These are phyloP conservation scores for Hordeum marinum DNA, from an alignment of 176 grass and related monocot genomes.

Conservation along the genomic window DNA sequence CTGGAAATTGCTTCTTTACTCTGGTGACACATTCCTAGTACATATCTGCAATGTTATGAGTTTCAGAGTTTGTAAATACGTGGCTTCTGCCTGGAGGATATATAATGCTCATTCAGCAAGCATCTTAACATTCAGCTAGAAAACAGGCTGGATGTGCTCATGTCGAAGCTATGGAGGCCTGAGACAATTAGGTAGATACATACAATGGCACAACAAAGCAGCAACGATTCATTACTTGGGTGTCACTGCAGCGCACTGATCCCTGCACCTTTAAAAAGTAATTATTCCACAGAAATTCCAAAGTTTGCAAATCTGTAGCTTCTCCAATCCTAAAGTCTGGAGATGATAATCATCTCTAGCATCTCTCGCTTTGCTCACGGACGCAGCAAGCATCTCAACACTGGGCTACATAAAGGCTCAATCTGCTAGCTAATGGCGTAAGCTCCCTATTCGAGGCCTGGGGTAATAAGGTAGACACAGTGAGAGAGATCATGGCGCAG, in stretches of 20 bases:
- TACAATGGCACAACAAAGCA: neutral
- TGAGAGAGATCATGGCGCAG: neutral
- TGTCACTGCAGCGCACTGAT: neutral
- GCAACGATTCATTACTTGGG: neutral
- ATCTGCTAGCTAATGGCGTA: neutral
- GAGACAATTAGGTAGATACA: neutral
- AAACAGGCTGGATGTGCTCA: neutral
- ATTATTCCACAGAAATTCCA: neutral
- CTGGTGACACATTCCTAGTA: neutral
- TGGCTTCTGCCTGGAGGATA: neutral
- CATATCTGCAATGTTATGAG: neutral
- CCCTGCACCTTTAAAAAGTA: neutral
- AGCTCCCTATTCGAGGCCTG: neutral
- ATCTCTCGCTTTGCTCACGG: slow-evolving; percentile 30
- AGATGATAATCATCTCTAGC: neutral
- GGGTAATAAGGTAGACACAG: neutral
- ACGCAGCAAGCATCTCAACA: slow-evolving; percentile 32
- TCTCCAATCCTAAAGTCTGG: neutral
- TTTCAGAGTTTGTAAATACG: neutral
- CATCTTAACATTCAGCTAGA: neutral
- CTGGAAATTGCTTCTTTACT: neutral
- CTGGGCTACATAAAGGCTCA: neutral
- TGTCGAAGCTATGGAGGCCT: neutral
- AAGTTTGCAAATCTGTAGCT: neutral
- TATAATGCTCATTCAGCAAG: neutral